Evolutionary conservation across 1,139 yeast species (phyloP), one percentile per base, ranked within the genome.

Genomic region (Saccharomyces hybrid): DNA sequence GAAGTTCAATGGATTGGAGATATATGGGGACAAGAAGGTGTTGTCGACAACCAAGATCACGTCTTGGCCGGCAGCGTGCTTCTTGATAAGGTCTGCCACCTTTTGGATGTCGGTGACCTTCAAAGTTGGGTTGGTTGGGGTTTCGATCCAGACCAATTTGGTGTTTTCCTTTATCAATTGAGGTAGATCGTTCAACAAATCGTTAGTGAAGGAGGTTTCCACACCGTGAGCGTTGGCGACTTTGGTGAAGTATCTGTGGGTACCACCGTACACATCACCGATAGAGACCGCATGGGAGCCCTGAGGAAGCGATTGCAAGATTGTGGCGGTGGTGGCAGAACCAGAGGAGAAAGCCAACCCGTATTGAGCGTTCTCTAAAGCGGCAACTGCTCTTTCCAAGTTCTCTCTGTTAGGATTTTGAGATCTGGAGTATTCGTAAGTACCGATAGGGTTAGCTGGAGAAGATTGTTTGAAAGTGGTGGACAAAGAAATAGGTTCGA

Each of bases 231-330:
- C 80, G 68, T 77, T 77, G 57, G 93, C 96, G 52, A 88, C 96
- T 72, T 85, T 80, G 69, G 96, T 85, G 78, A 88, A 88, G 74
- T 88, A 88, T 72, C 96, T 80, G 76, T 88, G 95, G 58, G 96
- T 88, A 66, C 96, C 96, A 60, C 96, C 96, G 72, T 89, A 89
- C 51, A 89, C 95, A 66, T 89, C 96, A 63, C 89, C 93, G 65
- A 88, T 84, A 53, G 93, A 83, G 53, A 88, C 77, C 52, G 86
- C 85, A 66, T 88, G 95, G 53, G 88, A 77, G 55, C 85, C 85
- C 61, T 81, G 78, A 49, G 89, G 85, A 64, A 88, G 76, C 47
- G 87, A 79, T 72, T 88, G 95, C 63, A 88, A 73, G 51, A 89
- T 77, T 64, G 85, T 80, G 41, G 95, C 90, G 53, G 96, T 87